A percentile compares a stretch with the other conserved stretches of the same genome.
Evolutionary conservation across 139 green algal species (phyloP).

Genomic region (Prasinococcaceae sp.): DNA sequence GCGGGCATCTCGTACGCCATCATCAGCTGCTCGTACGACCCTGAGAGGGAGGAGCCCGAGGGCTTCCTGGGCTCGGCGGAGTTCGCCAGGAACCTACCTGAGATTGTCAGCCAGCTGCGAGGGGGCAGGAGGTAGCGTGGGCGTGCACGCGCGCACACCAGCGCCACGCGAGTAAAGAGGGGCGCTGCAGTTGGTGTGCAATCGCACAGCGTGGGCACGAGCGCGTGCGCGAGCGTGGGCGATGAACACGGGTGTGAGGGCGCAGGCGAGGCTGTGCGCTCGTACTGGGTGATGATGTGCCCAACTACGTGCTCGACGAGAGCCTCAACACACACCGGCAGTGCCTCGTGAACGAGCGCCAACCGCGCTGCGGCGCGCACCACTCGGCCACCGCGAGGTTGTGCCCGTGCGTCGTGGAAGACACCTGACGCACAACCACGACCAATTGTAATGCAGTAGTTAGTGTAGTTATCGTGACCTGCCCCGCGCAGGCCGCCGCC

Average conservation of each 20-base stretch:
- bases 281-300: background rate
- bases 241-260: background rate
- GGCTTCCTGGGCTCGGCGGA: no score
- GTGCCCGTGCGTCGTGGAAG: background rate
- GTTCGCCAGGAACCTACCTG: background rate
- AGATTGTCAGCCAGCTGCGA: background rate
- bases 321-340: no score
- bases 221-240: background rate
- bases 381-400: background rate
- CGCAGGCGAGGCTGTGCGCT: background rate
- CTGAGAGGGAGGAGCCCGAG: no score
- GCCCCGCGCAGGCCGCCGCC: background rate
- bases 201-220: background rate
- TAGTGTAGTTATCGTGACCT: background rate
- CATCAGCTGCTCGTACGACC: no score
- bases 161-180: background rate
- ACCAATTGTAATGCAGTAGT: background rate
- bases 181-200: background rate
- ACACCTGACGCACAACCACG: background rate
- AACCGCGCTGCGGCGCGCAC: background rate
- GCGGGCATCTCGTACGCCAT: no score
- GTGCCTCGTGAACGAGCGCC: no score
- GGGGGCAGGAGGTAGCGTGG: background rate
- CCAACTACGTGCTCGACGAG: no score
- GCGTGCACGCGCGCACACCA: no score